Conservation (phyloP, 1,139 yeast species). For the Pichia sp. region DNA sequence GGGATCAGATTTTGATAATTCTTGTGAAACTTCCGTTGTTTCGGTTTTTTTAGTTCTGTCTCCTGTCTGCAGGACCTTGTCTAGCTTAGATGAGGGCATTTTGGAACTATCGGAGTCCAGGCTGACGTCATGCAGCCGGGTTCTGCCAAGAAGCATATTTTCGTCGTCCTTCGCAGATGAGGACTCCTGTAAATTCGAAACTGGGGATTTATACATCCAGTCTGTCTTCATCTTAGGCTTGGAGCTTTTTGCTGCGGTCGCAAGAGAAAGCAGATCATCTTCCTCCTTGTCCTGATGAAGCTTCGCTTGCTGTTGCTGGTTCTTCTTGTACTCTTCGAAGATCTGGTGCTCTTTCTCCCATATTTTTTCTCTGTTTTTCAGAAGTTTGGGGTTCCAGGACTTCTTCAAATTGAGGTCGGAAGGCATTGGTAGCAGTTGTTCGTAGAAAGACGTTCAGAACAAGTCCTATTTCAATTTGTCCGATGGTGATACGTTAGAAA, state of each 20-base stretch:
- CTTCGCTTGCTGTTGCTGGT: slow-evolving; percentile 63
- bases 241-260: slow-evolving; percentile 19
- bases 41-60: slow-evolving; percentile 26
- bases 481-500: not conserved
- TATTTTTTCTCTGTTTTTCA: slow-evolving; percentile 81
- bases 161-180: slow-evolving; percentile 34
- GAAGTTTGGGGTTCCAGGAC: slow-evolving; percentile 92
- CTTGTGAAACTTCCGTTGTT: not conserved
- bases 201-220: slow-evolving; percentile 73
- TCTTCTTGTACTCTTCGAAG: slow-evolving; percentile 63
- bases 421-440: slow-evolving; percentile 40
- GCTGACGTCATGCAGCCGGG: slow-evolving; percentile 40
- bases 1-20: slow-evolving; percentile 47
- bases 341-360: slow-evolving; percentile 83
- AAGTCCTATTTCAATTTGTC: too few relatives aligned
- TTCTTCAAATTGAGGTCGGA: slow-evolving; percentile 86
- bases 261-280: slow-evolving; percentile 44
- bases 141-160: slow-evolving; percentile 49
- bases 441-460: too few relatives aligned
- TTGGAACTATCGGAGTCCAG: slow-evolving; percentile 16
- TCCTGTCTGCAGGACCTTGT: slow-evolving; percentile 22
- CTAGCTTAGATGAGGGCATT: slow-evolving; percentile 14
- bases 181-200: slow-evolving; percentile 39
- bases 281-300: slow-evolving; percentile 61
- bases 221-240: slow-evolving; percentile 39